Base-by-base conservation (phyloP, 1,139 yeast genomes). In the Debaryomyces sp. region DNA sequence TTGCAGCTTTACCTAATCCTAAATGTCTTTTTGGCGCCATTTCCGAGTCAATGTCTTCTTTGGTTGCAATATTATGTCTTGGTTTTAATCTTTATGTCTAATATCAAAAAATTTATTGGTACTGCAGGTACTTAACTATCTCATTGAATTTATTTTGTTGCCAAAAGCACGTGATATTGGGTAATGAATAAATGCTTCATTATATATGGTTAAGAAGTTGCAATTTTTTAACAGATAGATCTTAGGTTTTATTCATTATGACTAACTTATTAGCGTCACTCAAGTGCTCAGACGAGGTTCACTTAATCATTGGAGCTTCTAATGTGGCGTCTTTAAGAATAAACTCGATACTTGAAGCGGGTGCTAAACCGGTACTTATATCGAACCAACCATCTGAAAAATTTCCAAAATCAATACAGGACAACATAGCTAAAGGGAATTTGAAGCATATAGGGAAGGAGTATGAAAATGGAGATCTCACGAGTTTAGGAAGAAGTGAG, bases 21-120 rank as follows among this genome's bases (percentile, higher is more conserved):
- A 88, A 73, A 32, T 92, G 89, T 77, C 97, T 81, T 63, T 89
- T 91, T 38, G 62, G 64, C 7, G 79, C 85, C 89, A 84, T 84
- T 32, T 36, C 43, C 40, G 29, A n/a, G 37, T 41, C 40, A 24
- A 39, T 26, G 12, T 34, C 7, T 34, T 29, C 26, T 8, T 6
- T 43, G 40, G 41, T 21, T 46, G 38, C 40, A 26, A 24, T 35
- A 26, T 18, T 23, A n/a, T 39, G 18, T 10, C 24, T 4, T 10
- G 24, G 15, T 9, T 41, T 35, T 33, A 18, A 17, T 17, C 22
- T 36, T 21, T 30, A 10, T 24, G 24, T 41, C 35, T 30, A 24
- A 30, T 22, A 41, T 22, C 21, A 18, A 30, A 39, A 41, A 41
- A 41, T 22, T 23, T 30, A 26, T 17, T 32, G 23, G 43, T 29